Evolutionary conservation across 768 basidiomycete genomes (phyloP).

Genomic region (Russula vinacea): DNA sequence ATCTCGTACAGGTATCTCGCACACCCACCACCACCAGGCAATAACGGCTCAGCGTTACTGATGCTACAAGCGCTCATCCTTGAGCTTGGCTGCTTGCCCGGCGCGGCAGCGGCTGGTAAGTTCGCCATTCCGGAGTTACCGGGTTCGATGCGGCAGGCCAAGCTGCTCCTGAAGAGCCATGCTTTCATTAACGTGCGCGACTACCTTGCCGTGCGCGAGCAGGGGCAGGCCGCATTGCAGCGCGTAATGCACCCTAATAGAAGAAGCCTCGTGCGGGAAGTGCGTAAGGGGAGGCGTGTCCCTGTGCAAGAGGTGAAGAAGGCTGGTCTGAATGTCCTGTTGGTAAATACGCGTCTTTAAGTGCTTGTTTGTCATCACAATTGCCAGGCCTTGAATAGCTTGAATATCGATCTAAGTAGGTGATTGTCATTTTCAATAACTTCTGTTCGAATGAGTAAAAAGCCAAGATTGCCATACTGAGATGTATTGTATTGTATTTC

Average conservation of each 20-base stretch:
- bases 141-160: constrained; percentile 60
- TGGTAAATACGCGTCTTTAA: constrained; percentile 41
- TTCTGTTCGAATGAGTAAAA: not conserved
- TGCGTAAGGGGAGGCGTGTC: constrained; percentile 44
- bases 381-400: not conserved
- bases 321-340: constrained; percentile 53
- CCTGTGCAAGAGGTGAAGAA: constrained; percentile 60
- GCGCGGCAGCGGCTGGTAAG: constrained; percentile 36
- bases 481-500: not conserved
- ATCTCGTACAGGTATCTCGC: constrained; percentile 47
- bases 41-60: constrained; percentile 50
- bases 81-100: constrained; percentile 53
- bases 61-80: constrained; percentile 72
- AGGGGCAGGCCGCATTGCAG: constrained; percentile 61
- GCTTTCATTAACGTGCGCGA: constrained; percentile 72
- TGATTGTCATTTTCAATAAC: not conserved
- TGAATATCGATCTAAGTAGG: not conserved
- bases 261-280: constrained; percentile 57
- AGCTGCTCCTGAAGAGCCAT: constrained; percentile 57
- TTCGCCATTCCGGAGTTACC: constrained; percentile 49
- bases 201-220: constrained; percentile 62
- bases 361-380: not conserved
- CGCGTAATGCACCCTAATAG: constrained; percentile 60
- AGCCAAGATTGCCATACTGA: not conserved
- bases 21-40: constrained; percentile 42